Evolutionary conservation across 1,284 basidiomycete genomes (phyloP).

Genomic region (Ustilago cynodontis): DNA sequence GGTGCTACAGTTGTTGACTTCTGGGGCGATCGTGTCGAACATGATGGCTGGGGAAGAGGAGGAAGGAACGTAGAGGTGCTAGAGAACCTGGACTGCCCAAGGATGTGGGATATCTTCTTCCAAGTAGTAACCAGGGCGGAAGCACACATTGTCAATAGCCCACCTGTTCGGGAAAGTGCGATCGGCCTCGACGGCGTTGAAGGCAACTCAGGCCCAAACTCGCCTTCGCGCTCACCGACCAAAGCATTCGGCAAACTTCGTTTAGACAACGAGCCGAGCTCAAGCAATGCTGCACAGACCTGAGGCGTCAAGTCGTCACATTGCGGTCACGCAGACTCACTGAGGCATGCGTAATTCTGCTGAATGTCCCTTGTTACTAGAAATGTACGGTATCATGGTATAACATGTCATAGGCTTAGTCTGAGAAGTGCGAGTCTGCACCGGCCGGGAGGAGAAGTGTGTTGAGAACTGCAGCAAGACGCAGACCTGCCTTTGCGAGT

Average conservation of each 20-base stretch:
- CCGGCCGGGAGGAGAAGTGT: slow-evolving; percentile 66
- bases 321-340: background rate
- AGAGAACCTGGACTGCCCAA: slow-evolving; percentile 53
- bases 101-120: slow-evolving; percentile 61
- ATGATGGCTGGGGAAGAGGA: slow-evolving; percentile 56
- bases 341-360: background rate
- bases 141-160: slow-evolving; percentile 30
- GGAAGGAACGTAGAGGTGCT: slow-evolving; percentile 61
- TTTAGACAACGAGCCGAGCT: slow-evolving; percentile 12
- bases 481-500: slow-evolving; percentile 82
- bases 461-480: slow-evolving; percentile 84
- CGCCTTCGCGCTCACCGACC: slow-evolving; percentile 23
- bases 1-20: slow-evolving; percentile 66
- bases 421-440: background rate
- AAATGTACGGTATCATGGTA: too few relatives aligned
- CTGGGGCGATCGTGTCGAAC: slow-evolving; percentile 44
- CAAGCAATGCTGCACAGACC: slow-evolving; percentile 6
- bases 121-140: slow-evolving; percentile 56
- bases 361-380: background rate
- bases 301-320: background rate
- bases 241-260: slow-evolving; percentile 23
- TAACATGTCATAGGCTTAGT: background rate
- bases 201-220: slow-evolving; percentile 11
- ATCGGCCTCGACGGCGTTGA: slow-evolving; percentile 1
- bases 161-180: slow-evolving; percentile 1